Base-by-base conservation (phyloP, 1,284 basidiomycete genomes). In the Trichosporon faecale region DNA sequence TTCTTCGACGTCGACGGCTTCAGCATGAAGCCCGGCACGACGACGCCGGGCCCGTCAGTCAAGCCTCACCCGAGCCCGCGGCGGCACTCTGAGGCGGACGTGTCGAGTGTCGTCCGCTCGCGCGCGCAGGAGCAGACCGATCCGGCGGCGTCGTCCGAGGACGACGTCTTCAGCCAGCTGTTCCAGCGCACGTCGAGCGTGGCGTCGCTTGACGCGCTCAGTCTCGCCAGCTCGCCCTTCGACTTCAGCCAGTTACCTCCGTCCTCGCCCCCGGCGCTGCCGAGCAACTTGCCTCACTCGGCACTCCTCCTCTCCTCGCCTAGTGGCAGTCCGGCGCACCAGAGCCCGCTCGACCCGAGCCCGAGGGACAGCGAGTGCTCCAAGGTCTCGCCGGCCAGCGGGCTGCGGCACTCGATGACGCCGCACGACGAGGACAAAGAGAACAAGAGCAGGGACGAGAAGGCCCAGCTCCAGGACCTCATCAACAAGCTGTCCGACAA, bases 1-100 rank as follows among this genome's bases (percentile, higher is more conserved):
- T 79, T 81, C 65, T 81, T 81, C 69, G 75, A 81, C 66, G 74
- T 81, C 6, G 79, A 79, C 18, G 77, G 77, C 2, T 80, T 79
- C 68, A 69, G 74, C 14, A 74, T 76, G 71, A 64, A 74, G 6
- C 66, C 71, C 6, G 49, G 33, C n/a, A 29, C 61, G 33, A 37
- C 21, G 4, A 4, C 21, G 37, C 31, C 27, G 18, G 9, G 40
- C 35, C 23, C 27, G 23, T 31, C 35, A 12, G 23, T 12, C 33
- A 7, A 9, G 35, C 27, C 70, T 2, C 60, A 60, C 14, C 35
- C 6, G 29, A 37, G 11, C 21, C 65, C 37, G 69, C 65, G 70
- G 29, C 25, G 21, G n/a, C 46, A 46, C 57, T 14, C 63, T 55
- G 64, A 44, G 31, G 46, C n/a, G 7, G 66, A 55, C 65, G 37